phyloP scores from a whole-genome alignment of 73 alveolate species.

The Paramecium sexaurelia region DNA sequence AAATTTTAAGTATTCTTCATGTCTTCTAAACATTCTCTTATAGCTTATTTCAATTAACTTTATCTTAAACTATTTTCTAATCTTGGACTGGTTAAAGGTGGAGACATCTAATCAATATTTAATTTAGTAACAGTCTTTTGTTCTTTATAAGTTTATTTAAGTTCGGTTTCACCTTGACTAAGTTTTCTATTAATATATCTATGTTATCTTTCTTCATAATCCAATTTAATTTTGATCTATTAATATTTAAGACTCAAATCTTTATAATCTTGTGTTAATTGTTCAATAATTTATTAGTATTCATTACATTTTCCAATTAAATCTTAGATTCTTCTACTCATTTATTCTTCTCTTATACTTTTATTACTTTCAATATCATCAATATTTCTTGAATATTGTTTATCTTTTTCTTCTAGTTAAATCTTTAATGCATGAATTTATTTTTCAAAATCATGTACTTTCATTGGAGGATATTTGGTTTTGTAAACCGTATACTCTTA shows the following conservation, averaged over 20 bases:
- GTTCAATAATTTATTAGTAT: neutral
- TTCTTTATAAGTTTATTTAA: neutral
- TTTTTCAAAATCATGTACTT: neutral
- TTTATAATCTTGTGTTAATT: slow-evolving; percentile 10
- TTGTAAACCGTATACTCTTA: neutral
- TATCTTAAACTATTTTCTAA: neutral
- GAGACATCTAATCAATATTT: neutral
- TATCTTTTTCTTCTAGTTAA: neutral
- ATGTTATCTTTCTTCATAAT: slow-evolving; percentile 5
- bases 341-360: neutral
- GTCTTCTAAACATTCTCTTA: neutral
- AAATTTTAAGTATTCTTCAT: neutral
- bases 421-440: neutral
- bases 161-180: neutral
- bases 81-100: neutral
- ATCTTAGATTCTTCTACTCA: neutral
- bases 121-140: neutral
- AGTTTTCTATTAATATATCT: neutral
- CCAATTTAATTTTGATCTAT: neutral
- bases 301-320: neutral
- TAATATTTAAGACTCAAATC: neutral
- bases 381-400: neutral
- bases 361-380: neutral
- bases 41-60: neutral
- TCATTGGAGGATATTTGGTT: neutral